Evolutionary conservation across 2,329 filamentous ascomycete genomes (phyloP), one percentile per base, ranked within the genome.

Genomic region (Hypoxylon sp.): DNA sequence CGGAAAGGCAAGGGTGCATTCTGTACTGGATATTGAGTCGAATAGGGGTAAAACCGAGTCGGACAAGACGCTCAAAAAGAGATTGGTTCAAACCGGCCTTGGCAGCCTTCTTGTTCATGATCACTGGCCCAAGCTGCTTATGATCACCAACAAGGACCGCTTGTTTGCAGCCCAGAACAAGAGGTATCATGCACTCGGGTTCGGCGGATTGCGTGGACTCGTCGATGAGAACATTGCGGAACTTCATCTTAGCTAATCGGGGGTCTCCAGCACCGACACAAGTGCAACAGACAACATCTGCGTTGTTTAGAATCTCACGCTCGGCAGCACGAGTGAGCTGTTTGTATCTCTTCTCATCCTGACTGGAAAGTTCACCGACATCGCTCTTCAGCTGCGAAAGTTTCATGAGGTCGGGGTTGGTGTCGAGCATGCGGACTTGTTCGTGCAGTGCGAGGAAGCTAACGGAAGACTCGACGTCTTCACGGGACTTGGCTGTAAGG

Each of bases 71-170:
- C 81, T 99, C 96, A 75, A 99, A 99, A 8, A 99, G 85, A n/a
- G 95, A 98, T 79, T 98, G 96, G 80, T 98, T 97, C 14, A 99
- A 85, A 65, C 96, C 96, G 58, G 96, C 96, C 80, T 98, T 98
- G 66, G 96, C 96, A 12, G 96, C 96, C 81, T 98, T 98, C 86
- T 99, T 99, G 85, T 99, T 99, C 95, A 99, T 99, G 77, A 99
- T 98, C 73, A 99, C 96, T 1, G 96, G 96, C 0, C 96, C 96
- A 70, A 99, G 88, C 78, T 99, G 96, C 79, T 98, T 96, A 80
- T 99, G 96, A 76, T 99, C 96, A 76, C 96, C 96, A 42, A 99
- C 96, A 33, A 99, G 87, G n/a, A 99, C 96, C 51, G 97, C 93
- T 79, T 99, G 96, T 82, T 99, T 99, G 84, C 96, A 99, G 52